Evolutionary conservation across 78 protist species (phyloP), one percentile per base, ranked within the genome.

Genomic region (Dictyostelium firmibasis): DNA sequence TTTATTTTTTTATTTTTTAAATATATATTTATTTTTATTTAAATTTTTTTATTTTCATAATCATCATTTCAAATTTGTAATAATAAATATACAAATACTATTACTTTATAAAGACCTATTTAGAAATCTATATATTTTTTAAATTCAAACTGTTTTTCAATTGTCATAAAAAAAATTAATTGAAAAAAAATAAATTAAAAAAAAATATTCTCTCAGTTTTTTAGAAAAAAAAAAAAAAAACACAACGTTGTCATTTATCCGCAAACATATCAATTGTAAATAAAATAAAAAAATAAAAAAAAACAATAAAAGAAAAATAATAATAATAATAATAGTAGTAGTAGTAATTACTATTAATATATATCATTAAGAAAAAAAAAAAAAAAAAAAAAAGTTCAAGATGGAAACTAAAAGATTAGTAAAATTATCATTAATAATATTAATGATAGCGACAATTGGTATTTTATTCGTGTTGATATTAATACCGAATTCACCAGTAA

Each of bases 401-500:
- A 83, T 83, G 77, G 87, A 83, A 8, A 38, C 43, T 4, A 83
- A 25, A 20, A 83, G 36, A 36, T 33, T 64, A 64, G 60, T 78
- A 13, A 87, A 78, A 43, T 13, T 87, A 10, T 16, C 33, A 8
- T 41, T 33, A 38, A 25, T 89, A 29, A 44, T 89, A 7, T 11
- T 33, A 8, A 70, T 89, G 33, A 7, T 25, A 20, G 36, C 83
- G 82, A 33, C 75, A 11, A 81, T 89, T 27, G 41, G 50, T 6
- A 23, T 89, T 20, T 77, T 81, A 31, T 89, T 89, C 81, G 82
- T 89, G 70, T 81, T 89, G 35, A 7, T 89, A 31, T 20, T 89
- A 43, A 85, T 89, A 27, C 94, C 94, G 20, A 60, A 89, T 62
- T 89, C 94, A 78, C 94, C 94, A 5, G 87, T 89, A n/a, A 72